phyloP scores from a whole-genome alignment of 495 filamentous ascomycete species.

The Tuber brumale region DNA sequence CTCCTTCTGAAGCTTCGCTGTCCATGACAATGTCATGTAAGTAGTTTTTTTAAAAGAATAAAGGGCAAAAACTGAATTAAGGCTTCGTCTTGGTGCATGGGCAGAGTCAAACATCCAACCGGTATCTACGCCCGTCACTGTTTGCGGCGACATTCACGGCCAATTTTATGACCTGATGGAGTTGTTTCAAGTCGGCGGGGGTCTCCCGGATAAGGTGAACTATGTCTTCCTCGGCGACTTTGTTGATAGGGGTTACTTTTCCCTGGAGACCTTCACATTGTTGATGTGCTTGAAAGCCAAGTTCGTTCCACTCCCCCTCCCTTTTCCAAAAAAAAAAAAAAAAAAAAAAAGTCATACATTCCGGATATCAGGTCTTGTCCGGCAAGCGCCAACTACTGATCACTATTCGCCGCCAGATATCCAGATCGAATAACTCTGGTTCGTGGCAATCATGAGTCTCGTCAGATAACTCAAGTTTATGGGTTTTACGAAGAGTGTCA shows the following conservation, averaged over 20 bases:
- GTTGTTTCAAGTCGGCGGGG: slow-evolving; percentile 90
- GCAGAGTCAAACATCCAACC: slow-evolving; percentile 96
- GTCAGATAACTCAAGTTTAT: slow-evolving; percentile 97
- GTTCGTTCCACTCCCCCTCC: slow-evolving; percentile 50
- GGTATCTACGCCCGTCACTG: slow-evolving; percentile 89
- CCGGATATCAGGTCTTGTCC: background rate
- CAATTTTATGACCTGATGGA: slow-evolving; percentile 98
- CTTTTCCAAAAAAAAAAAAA: background rate
- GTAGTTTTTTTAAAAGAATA: slow-evolving; percentile 20
- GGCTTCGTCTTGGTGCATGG: slow-evolving; percentile 11
- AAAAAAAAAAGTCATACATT: slow-evolving; percentile 15
- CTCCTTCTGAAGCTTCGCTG: background rate
- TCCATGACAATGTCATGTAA: slow-evolving; percentile 22
- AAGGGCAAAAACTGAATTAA: slow-evolving; percentile 13
- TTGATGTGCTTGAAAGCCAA: slow-evolving; percentile 95
- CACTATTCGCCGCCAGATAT: slow-evolving; percentile 54
- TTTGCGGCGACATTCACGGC: slow-evolving; percentile 97
- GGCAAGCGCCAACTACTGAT: slow-evolving; percentile 6
- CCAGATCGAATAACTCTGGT: slow-evolving; percentile 92
- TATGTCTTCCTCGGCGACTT: slow-evolving; percentile 97
- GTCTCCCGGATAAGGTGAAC: slow-evolving; percentile 80
- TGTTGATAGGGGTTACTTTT: slow-evolving; percentile 96
- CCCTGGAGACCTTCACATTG: slow-evolving; percentile 90
- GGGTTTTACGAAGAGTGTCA: slow-evolving; percentile 99
- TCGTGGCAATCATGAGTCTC: slow-evolving; percentile 93